Evolutionary conservation across 1,284 basidiomycete genomes (phyloP), one percentile per base, ranked within the genome.

Genomic region (Microbotryomycetes sp.): DNA sequence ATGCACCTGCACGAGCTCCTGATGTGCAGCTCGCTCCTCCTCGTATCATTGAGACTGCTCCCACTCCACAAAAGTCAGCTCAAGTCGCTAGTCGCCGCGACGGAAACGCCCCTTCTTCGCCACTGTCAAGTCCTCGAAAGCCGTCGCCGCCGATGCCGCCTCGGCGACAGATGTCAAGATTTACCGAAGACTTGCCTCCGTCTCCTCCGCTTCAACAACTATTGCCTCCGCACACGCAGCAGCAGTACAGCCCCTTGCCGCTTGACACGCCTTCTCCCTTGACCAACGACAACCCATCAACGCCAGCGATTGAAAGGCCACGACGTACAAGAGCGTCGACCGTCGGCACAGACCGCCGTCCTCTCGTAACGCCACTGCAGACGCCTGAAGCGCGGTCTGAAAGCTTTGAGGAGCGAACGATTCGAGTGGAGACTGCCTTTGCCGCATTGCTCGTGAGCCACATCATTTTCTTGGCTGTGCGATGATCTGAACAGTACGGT

Each of bases 371-470:
- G 18, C 35, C 11, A 4, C 18, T 45, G 16, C 30, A 50, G 11
- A 3, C 27, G 24, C 11, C 11, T 45, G 3, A 54, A 27, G 29
- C 13, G 16, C 28, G 35, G 18, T 41, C 35, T 2, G 66, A 68
- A 52, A 51, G 56, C 24, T 11, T 29, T 2, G 35, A 57, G 27
- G 52, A 62, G 30, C 62, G 59, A 45, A 30, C 28, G 16, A 1
- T 0, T 9, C 13, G 67, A 30, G 30, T 68, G 16, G 67, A 66
- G 24, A 21, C 18, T 5, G 67, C 56, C 4, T 68, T 68, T n/a
- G 64, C 54, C 26, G 23, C 31, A 24, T 30, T 3, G 66, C 61
- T 3, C 35, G 66, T 47, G 30, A 41, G 9, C 11, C n/a, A 7
- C 21, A 9, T 26, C 26, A 5, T 27, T 11, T 5, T 11, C 28